Evolutionary conservation across 2,329 filamentous ascomycete species (phyloP).

Genomic region (Pyrenochaeta sp.): DNA sequence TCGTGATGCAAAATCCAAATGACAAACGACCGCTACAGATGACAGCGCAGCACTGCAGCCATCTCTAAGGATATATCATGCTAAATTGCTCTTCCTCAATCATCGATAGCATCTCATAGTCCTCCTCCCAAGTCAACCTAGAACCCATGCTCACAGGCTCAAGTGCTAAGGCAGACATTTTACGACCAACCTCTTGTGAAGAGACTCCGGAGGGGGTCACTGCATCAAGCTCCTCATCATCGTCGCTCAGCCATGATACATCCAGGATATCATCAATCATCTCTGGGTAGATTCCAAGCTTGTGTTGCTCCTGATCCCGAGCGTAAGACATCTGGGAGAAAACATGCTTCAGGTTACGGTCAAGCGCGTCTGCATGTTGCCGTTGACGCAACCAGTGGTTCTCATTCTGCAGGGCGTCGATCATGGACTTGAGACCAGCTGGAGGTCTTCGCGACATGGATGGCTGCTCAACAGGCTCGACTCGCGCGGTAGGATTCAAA

Average conservation of each 20-base stretch:
- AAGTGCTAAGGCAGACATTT: conserved; percentile 16
- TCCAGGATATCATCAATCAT: conserved; percentile 6
- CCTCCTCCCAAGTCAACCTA: conserved; percentile 12
- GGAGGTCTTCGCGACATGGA: conserved; percentile 15
- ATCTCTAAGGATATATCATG: not conserved
- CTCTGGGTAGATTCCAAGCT: not conserved
- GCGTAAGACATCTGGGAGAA: conserved; percentile 16
- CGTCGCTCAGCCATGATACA: conserved; percentile 13
- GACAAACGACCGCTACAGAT: not conserved
- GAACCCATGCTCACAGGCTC: conserved; percentile 9
- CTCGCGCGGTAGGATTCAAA: conserved; percentile 7
- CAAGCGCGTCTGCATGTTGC: conserved; percentile 27
- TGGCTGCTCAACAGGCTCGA: conserved; percentile 22
- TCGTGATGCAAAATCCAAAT: not conserved
- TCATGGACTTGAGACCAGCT: conserved; percentile 22
- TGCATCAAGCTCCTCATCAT: conserved; percentile 4
- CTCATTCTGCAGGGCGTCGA: conserved; percentile 37
- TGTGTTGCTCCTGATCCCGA: not conserved
- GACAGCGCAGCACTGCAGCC: not conserved
- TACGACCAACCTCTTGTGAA: conserved; percentile 5
- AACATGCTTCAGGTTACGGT: conserved; percentile 19
- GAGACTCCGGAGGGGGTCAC: conserved; percentile 1
- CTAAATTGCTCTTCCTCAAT: conserved; percentile 3
- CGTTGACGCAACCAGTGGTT: conserved; percentile 42
- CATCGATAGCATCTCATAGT: conserved; percentile 8